A percentile compares a stretch with the other conserved stretches of the same genome.
Conservation (phyloP, 2,329 filamentous ascomycete genomes). For the Fusarium beomiforme region DNA sequence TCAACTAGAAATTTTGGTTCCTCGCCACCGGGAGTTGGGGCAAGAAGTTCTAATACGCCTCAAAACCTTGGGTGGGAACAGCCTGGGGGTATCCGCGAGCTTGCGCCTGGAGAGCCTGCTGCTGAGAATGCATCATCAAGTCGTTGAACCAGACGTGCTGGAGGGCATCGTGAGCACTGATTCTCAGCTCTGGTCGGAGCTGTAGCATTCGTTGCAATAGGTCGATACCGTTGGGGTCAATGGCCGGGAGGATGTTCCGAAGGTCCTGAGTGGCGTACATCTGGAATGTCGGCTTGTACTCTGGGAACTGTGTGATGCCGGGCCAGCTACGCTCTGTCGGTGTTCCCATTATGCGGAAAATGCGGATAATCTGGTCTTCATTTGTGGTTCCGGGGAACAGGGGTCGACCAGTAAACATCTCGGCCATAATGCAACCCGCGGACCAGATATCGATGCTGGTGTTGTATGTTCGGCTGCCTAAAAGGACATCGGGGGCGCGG, state of each 20-base stretch:
- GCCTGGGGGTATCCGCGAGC: conserved; percentile 52
- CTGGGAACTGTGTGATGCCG: conserved; percentile 92
- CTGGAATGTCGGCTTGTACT: conserved; percentile 96
- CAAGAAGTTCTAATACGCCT: conserved; percentile 46
- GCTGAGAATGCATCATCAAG: conserved; percentile 66
- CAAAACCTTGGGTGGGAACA: conserved; percentile 52
- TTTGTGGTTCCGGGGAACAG: conserved; percentile 98
- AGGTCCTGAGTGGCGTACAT: conserved; percentile 95
- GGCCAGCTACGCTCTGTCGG: conserved; percentile 96
- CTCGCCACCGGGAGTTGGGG: background rate
- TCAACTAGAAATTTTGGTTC: conserved; percentile 8
- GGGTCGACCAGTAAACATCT: conserved; percentile 97
- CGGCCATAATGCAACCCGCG: conserved; percentile 98
- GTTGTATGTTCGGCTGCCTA: conserved; percentile 96
- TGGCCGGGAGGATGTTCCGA: conserved; percentile 85
- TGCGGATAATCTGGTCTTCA: conserved; percentile 95
- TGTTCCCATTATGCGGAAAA: conserved; percentile 98
- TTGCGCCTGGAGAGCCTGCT: conserved; percentile 55
- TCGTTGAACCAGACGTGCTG: conserved; percentile 94
- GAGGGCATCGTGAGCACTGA: conserved; percentile 87
- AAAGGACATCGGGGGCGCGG: conserved; percentile 91
- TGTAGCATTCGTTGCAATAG: conserved; percentile 92
- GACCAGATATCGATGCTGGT: conserved; percentile 99
- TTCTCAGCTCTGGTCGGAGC: conserved; percentile 87
- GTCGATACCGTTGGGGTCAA: conserved; percentile 88